These are phyloP conservation scores for Graphilbum sp. DNA, from an alignment of 2,329 filamentous ascomycete species.

Conservation along the genomic window DNA sequence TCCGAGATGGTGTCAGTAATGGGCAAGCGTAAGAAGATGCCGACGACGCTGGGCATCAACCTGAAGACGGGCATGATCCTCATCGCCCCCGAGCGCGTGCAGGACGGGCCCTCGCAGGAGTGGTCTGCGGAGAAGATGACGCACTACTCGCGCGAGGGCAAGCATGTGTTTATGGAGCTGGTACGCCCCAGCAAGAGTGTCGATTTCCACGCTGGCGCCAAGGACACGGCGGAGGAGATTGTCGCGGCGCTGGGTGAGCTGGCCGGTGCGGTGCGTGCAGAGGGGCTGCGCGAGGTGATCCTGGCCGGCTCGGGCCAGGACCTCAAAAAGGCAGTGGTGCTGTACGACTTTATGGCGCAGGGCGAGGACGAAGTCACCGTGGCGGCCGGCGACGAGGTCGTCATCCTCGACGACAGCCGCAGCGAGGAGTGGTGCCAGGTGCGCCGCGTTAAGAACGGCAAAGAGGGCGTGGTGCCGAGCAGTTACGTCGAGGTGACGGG, in stretches of 20 bases:
- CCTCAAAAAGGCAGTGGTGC: constrained; percentile 68
- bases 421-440: constrained; percentile 99
- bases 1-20: constrained; percentile 96
- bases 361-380: constrained; percentile 95
- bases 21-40: constrained; percentile 96
- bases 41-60: constrained; percentile 91
- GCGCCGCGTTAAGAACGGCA: constrained; percentile 73
- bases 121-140: constrained; percentile 92
- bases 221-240: constrained; percentile 92
- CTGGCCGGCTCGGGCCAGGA: constrained; percentile 53
- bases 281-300: constrained; percentile 70
- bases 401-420: constrained; percentile 75
- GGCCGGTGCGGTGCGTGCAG: constrained; percentile 69
- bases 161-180: constrained; percentile 92
- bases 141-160: constrained; percentile 96
- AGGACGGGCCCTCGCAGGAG: constrained; percentile 73
- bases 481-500: constrained; percentile 88
- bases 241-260: constrained; percentile 77
- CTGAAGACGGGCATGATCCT: constrained; percentile 75
- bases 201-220: constrained; percentile 92
- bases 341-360: constrained; percentile 95
- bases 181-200: constrained; percentile 85
- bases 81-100: constrained; percentile 71
- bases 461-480: constrained; percentile 89
- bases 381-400: constrained; percentile 73